Conservation (phyloP, 306 rosid genomes). For the Pyrus bretschneideri region DNA sequence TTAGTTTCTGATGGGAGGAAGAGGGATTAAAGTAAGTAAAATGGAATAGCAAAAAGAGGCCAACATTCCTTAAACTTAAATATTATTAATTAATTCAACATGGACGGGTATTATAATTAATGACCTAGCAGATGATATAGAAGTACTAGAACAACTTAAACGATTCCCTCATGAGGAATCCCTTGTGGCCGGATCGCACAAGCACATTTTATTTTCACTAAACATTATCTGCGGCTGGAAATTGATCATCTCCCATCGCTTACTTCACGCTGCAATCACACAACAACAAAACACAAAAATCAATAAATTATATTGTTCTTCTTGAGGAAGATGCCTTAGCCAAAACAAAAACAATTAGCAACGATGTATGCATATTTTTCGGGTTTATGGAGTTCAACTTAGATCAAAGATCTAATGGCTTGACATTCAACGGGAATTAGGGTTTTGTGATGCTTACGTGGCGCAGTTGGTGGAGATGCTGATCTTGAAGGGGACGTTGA, state of each 20-base stretch:
- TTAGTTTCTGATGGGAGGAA: background rate
- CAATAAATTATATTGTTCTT: background rate
- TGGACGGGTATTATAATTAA: background rate
- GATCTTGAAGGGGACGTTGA: constrained; percentile 48
- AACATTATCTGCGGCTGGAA: background rate
- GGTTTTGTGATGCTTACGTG: background rate
- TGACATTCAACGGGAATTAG: background rate
- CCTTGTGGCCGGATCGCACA: background rate
- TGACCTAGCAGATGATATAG: background rate
- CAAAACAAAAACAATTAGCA: background rate
- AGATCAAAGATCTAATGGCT: background rate
- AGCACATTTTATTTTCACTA: background rate
- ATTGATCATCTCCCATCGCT: background rate
- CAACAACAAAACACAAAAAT: background rate
- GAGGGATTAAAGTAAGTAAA: background rate
- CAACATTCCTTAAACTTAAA: background rate
- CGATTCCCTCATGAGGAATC: background rate
- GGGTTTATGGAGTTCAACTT: no score
- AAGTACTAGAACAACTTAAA: background rate
- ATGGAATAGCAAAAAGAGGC: no score
- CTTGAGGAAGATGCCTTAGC: background rate
- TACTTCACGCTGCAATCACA: constrained; percentile 1
- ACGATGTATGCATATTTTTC: background rate
- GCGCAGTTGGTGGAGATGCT: constrained; percentile 43
- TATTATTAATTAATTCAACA: background rate